Evolutionary conservation across 2,329 filamentous ascomycete genomes (phyloP).

Genomic region (Incumbomyces delicatus): DNA sequence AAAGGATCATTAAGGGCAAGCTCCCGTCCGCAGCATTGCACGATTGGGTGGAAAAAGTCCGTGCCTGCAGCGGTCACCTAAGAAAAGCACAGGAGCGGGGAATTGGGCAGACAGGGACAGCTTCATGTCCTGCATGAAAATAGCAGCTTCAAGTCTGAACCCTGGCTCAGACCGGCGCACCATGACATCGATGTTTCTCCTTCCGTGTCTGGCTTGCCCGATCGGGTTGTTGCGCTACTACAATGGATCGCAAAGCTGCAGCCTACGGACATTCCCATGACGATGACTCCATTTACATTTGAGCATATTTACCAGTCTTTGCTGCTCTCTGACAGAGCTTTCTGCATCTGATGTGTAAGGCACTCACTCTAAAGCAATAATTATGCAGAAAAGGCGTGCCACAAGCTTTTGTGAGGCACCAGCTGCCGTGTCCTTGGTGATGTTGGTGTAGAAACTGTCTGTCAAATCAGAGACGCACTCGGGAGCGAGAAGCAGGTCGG

Average conservation of each 20-base stretch:
- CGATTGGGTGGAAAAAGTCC: background rate
- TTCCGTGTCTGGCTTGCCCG: background rate
- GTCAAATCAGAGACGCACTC: no score
- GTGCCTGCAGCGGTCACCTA: constrained; percentile 6
- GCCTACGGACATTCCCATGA: background rate
- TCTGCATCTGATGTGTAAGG: no score
- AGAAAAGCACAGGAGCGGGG: background rate
- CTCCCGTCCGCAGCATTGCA: background rate
- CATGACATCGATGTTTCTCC: background rate
- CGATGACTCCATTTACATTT: no score
- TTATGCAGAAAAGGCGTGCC: no score
- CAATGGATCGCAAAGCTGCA: background rate
- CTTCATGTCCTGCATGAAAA: background rate
- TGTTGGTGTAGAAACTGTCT: no score
- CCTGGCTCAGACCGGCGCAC: background rate
- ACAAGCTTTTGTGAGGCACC: no score
- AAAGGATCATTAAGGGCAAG: constrained; percentile 6
- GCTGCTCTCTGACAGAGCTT: no score
- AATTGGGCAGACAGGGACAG: background rate
- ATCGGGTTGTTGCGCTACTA: constrained; percentile 2
- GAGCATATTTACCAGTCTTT: no score
- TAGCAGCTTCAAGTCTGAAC: background rate
- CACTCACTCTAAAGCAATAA: no score
- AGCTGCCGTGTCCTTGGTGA: no score
- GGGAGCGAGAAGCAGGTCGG: no score